These are phyloP conservation scores for Trichoderma sp. DNA, from an alignment of 2,329 filamentous ascomycete genomes.

Conservation along the genomic window DNA sequence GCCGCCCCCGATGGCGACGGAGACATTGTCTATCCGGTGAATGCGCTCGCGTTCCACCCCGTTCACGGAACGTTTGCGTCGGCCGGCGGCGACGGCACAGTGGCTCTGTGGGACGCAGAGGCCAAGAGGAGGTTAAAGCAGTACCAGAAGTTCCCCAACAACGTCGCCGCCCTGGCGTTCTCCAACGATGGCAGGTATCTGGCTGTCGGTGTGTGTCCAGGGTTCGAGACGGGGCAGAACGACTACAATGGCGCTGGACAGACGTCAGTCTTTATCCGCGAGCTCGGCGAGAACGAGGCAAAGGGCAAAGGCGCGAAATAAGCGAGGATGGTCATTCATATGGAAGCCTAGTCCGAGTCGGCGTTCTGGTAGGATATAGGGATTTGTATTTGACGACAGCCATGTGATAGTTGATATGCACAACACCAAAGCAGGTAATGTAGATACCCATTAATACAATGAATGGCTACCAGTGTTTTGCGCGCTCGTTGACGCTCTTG, in stretches of 20 bases:
- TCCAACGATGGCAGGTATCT: constrained; percentile 75
- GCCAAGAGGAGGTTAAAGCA: constrained; percentile 88
- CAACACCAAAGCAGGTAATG: constrained; percentile 33
- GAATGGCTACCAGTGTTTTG: constrained; percentile 26
- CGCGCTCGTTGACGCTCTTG: no score
- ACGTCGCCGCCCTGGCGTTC: constrained; percentile 76
- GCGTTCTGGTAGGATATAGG: constrained; percentile 39
- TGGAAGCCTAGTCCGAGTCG: constrained; percentile 35
- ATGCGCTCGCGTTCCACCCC: constrained; percentile 86
- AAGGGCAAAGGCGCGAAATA: constrained; percentile 79
- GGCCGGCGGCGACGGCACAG: constrained; percentile 85
- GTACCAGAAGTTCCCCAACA: constrained; percentile 81
- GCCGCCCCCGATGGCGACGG: constrained; percentile 62
- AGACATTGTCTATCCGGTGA: constrained; percentile 89
- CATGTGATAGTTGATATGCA: constrained; percentile 27
- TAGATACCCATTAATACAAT: constrained; percentile 40
- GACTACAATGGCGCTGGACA: constrained; percentile 72
- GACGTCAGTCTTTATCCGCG: constrained; percentile 77
- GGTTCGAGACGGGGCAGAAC: constrained; percentile 85
- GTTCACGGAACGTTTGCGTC: constrained; percentile 82
- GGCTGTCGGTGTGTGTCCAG: constrained; percentile 79
- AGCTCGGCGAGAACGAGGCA: constrained; percentile 84
- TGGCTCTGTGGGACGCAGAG: constrained; percentile 91
- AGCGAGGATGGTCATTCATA: constrained; percentile 28
- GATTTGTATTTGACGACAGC: constrained; percentile 35